A percentile compares a stretch with the other conserved stretches of the same genome.
Evolutionary conservation across 768 basidiomycete genomes (phyloP).

Genomic region (Chalciporus chontae): DNA sequence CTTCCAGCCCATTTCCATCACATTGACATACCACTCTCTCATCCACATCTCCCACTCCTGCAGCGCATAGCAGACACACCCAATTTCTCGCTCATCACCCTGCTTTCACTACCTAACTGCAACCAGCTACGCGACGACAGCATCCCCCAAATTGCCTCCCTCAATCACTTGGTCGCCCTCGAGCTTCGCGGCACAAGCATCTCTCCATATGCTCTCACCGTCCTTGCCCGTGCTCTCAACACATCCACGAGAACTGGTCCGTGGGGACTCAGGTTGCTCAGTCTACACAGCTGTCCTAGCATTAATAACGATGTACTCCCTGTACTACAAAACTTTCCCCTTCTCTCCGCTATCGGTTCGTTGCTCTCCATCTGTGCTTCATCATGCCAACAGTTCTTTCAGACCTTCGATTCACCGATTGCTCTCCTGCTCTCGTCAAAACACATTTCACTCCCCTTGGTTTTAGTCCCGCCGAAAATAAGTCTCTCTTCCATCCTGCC

Average conservation of each 20-base stretch:
- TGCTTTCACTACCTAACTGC: slow-evolving; percentile 58
- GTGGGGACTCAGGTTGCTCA: slow-evolving; percentile 57
- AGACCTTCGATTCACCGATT: slow-evolving; percentile 53
- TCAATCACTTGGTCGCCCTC: slow-evolving; percentile 59
- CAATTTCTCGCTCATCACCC: slow-evolving; percentile 60
- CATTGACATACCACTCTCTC: slow-evolving; percentile 49
- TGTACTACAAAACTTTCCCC: slow-evolving; percentile 45
- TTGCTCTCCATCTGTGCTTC: slow-evolving; percentile 9
- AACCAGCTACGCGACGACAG: slow-evolving; percentile 55
- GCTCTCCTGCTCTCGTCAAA: slow-evolving; percentile 26
- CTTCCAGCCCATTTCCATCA: slow-evolving; percentile 40
- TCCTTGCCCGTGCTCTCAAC: slow-evolving; percentile 49
- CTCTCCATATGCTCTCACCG: slow-evolving; percentile 48
- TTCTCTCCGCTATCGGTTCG: slow-evolving; percentile 61
- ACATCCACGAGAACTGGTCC: slow-evolving; percentile 36
- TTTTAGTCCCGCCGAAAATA: slow-evolving; percentile 27
- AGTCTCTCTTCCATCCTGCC: slow-evolving; percentile 41
- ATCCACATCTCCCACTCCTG: slow-evolving; percentile 51
- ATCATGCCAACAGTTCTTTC: slow-evolving; percentile 2
- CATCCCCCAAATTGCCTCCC: slow-evolving; percentile 44
- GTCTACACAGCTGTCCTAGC: slow-evolving; percentile 49
- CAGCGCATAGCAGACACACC: slow-evolving; percentile 52
- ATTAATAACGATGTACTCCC: slow-evolving; percentile 44
- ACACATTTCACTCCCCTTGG: slow-evolving; percentile 17
- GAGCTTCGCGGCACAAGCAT: slow-evolving; percentile 57